Evolutionary conservation across 75 land plant genomes (phyloP), one percentile per base, ranked within the genome.

Genomic region (Selaginella tamariscina): DNA sequence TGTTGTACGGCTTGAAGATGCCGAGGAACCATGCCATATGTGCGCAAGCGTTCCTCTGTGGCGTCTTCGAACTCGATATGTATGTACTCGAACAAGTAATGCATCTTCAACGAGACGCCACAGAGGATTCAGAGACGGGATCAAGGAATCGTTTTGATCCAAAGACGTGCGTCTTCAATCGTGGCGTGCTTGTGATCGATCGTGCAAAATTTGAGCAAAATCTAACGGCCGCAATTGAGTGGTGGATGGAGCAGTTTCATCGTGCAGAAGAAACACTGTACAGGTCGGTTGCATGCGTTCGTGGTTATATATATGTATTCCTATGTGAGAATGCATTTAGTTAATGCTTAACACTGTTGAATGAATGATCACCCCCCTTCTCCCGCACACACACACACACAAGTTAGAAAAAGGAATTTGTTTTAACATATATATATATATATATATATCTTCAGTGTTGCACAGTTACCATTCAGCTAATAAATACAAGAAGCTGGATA

Each of bases 211-310:
- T 71, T 24, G 66, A 67, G 44, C 70, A 78, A 71, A 66, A 76
- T 24, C 22, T 78, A 64, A 33, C 69, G 29, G 86, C 81, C 27
- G 73, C 79, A 8, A 74, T 78, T 54, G 62, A 70, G 30, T 81
- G 81, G 84, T 84, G 86, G 86, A 64, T 24, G 64, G 80, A 81
- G 57, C 72, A 75, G 72, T 69, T 84, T 21, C 65, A 71, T n/a
- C 18, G 11, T 5, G 64, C 54, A 63, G 77, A 55, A 33, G 56
- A 67, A 70, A 65, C 77, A 56, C 83, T 69, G 44, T 55, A 68
- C 65, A 54, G 49, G 69, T 70, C 66, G 26, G 55, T 8, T 28
- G 23, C n/a, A n/a, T n/a, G 29, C 30, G 49, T 39, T 39, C 49
- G 11, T 39, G 5, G 11, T 39, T 39, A 5, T 39, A 5, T 5